Evolutionary conservation across 805 yeast genomes (phyloP).

Genomic region (Lipomyces japonicus): DNA sequence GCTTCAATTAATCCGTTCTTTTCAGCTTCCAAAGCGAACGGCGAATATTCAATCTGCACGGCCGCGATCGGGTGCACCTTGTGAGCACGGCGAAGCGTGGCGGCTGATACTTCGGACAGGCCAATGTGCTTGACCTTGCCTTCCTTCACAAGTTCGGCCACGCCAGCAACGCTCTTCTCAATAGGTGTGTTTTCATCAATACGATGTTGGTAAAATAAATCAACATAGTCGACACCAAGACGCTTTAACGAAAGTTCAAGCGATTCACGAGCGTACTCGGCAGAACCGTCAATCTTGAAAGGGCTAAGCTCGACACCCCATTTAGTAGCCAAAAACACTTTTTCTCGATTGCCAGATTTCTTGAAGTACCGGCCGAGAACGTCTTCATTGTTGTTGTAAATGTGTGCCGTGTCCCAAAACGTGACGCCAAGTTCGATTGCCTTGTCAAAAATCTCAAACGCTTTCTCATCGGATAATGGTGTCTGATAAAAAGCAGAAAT

Average conservation of each 20-base stretch:
- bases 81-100: conserved; percentile 57
- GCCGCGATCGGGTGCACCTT: conserved; percentile 54
- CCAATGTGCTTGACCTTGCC: conserved; percentile 71
- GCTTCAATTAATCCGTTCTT: conserved; percentile 60
- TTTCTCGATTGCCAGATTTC: conserved; percentile 45
- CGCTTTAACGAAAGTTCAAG: conserved; percentile 17
- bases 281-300: conserved; percentile 32
- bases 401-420: conserved; percentile 65
- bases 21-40: conserved; percentile 61
- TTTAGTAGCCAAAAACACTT: conserved; percentile 58
- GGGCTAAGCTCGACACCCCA: conserved; percentile 46
- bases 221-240: conserved; percentile 36
- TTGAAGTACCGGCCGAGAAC: conserved; percentile 52
- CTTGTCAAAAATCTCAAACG: conserved; percentile 49
- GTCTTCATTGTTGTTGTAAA: conserved; percentile 59
- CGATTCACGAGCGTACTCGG: conserved; percentile 21
- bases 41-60: conserved; percentile 76
- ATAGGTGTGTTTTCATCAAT: conserved; percentile 55
- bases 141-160: conserved; percentile 55
- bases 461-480: conserved; percentile 43
- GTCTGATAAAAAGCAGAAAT: conserved; percentile 23
- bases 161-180: conserved; percentile 54
- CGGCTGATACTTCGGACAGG: conserved; percentile 65
- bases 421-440: conserved; percentile 48
- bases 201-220: conserved; percentile 70